Evolutionary conservation across 768 basidiomycete genomes (phyloP).

Genomic region (Hemileccinum impolitum): DNA sequence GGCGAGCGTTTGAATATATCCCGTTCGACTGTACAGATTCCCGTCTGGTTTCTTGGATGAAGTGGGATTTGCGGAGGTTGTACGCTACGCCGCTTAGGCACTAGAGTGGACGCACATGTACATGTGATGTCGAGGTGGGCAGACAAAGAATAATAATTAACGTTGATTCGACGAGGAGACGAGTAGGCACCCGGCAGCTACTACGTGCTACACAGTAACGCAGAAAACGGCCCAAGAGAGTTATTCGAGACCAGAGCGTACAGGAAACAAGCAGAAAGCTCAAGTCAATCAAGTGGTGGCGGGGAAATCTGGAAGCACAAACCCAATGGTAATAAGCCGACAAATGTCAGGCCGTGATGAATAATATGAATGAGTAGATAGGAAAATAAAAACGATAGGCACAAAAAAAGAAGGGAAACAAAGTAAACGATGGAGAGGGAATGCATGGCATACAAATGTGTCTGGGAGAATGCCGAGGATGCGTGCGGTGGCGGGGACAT

Average conservation of each 20-base stretch:
- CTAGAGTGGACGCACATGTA: no score
- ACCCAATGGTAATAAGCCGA: slow-evolving; percentile 27
- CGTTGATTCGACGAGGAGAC: slow-evolving; percentile 21
- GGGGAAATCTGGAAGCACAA: neutral
- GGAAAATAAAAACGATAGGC: slow-evolving; percentile 27
- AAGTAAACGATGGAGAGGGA: slow-evolving; percentile 18
- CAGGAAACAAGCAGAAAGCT: slow-evolving; percentile 30
- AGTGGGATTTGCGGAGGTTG: no score
- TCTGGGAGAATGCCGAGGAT: slow-evolving; percentile 21
- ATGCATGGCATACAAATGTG: slow-evolving; percentile 27
- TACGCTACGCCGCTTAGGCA: no score
- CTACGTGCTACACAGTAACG: slow-evolving; percentile 34
- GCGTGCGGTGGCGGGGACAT: slow-evolving; percentile 18
- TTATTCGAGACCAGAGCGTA: slow-evolving; percentile 28
- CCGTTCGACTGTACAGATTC: no score
- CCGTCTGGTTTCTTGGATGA: no score
- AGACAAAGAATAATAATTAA: slow-evolving; percentile 20
- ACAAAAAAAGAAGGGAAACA: slow-evolving; percentile 18
- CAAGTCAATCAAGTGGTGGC: slow-evolving; percentile 19
- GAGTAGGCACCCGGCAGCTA: slow-evolving; percentile 34
- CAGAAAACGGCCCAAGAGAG: slow-evolving; percentile 24
- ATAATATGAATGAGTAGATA: slow-evolving; percentile 32
- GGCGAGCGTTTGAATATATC: no score
- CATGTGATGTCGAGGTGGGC: no score
- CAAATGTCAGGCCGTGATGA: slow-evolving; percentile 21